Percentiles rank a stretch among this genome's conserved stretches.
phyloP scores from a whole-genome alignment of 2,329 filamentous ascomycete genomes.

The Colletotrichum endophyticum region DNA sequence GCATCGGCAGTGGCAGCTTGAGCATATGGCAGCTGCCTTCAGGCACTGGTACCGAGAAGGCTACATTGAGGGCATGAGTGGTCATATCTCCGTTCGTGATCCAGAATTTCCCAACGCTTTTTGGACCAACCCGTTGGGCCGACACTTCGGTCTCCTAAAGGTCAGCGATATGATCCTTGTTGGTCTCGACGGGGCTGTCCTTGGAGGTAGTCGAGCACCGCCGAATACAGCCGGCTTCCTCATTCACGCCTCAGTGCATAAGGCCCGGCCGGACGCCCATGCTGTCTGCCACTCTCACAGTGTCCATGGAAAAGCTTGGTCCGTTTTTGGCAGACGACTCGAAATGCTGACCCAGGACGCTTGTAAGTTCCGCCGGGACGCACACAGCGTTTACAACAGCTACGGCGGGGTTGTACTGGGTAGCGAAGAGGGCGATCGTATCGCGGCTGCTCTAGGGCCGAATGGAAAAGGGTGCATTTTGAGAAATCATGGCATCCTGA shows the following conservation, averaged over 20 bases:
- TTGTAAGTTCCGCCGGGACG: slow-evolving; percentile 64
- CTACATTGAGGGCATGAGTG: slow-evolving; percentile 71
- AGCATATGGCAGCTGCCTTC: slow-evolving; percentile 71
- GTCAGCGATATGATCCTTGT: slow-evolving; percentile 73
- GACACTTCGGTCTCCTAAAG: slow-evolving; percentile 69
- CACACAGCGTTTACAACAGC: slow-evolving; percentile 68
- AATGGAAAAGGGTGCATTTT: slow-evolving; percentile 66
- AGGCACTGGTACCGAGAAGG: slow-evolving; percentile 69
- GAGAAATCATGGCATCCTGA: slow-evolving; percentile 74
- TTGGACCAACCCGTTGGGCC: slow-evolving; percentile 72
- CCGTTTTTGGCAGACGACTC: slow-evolving; percentile 63
- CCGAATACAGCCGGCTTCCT: slow-evolving; percentile 73
- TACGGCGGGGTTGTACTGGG: slow-evolving; percentile 57
- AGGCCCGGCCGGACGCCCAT: slow-evolving; percentile 66
- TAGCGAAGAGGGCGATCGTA: slow-evolving; percentile 66
- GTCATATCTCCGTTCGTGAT: slow-evolving; percentile 70
- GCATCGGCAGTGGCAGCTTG: slow-evolving; percentile 56
- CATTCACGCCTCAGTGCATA: slow-evolving; percentile 72
- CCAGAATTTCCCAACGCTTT: slow-evolving; percentile 64
- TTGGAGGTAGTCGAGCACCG: slow-evolving; percentile 65
- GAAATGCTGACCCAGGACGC: slow-evolving; percentile 73
- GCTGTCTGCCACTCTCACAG: slow-evolving; percentile 74
- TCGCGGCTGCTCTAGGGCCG: slow-evolving; percentile 65
- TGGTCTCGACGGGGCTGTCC: slow-evolving; percentile 62
- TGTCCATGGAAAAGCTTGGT: slow-evolving; percentile 70